These are phyloP conservation scores for Pogostemon cablin DNA, from an alignment of 257 asterid genomes.

Conservation along the genomic window DNA sequence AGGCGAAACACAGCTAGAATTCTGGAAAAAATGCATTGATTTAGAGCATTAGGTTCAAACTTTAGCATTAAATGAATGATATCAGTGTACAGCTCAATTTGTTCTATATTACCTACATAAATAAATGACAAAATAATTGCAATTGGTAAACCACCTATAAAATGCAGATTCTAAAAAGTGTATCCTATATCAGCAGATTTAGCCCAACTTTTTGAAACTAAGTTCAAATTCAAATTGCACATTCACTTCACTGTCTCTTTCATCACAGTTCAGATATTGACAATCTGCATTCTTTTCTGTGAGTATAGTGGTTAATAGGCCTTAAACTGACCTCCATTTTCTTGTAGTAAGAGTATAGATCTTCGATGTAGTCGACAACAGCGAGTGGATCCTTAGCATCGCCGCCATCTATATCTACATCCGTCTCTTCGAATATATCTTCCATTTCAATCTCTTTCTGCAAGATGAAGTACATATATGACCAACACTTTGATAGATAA, in stretches of 20 bases:
- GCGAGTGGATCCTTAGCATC: slow-evolving; percentile 77
- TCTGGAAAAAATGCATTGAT: slow-evolving; percentile 44
- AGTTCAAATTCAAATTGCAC: slow-evolving; percentile 31
- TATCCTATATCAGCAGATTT: neutral
- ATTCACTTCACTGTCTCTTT: slow-evolving; percentile 27
- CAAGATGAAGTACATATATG: neutral
- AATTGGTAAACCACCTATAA: neutral
- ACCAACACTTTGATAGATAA: neutral
- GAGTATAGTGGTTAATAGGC: too few species aligned
- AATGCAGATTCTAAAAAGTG: too few species aligned
- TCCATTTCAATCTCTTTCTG: slow-evolving; percentile 89
- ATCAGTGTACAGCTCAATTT: slow-evolving; percentile 24
- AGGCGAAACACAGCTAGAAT: slow-evolving; percentile 73
- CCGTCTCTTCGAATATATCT: slow-evolving; percentile 73
- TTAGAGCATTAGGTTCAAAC: neutral
- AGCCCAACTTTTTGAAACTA: slow-evolving; percentile 23
- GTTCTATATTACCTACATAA: neutral
- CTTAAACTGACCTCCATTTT: slow-evolving; percentile 63
- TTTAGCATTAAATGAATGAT: slow-evolving; percentile 15
- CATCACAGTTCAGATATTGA: neutral
- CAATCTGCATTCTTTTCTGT: neutral
- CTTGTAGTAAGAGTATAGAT: slow-evolving; percentile 71
- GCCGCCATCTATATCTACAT: slow-evolving; percentile 65
- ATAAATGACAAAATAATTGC: neutral
- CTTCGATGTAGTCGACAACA: slow-evolving; percentile 77